Base-by-base conservation (phyloP, 2,329 filamentous ascomycete species). In the Penicillium sp. region DNA sequence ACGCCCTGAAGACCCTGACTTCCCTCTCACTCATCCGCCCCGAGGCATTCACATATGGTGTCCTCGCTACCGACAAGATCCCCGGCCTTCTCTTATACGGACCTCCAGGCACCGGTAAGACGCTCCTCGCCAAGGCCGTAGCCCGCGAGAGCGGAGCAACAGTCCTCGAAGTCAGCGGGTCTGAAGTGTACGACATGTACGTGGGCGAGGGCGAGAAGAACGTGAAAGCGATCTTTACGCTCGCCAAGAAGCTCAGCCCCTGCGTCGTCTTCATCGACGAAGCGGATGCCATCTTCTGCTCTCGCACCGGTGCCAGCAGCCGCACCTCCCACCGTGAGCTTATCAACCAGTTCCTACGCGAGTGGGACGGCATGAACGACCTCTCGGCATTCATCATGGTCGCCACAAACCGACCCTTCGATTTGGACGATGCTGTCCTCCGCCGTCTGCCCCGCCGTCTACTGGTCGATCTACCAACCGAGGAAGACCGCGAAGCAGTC, bases 251-350 rank as follows among this genome's bases (percentile, higher is more conserved):
- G 74, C 83, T 97, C 8, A 89, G 89, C 1, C 94, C 94, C 0
- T 93, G 93, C 69, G 88, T 99, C 17, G 90, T 99, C 50, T 97
- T 99, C 77, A 91, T 99, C 61, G 94, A 99, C 70, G 94, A 99
- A 77, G 94, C 93, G 23, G 94, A 99, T 73, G 90, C 93, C 8
- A 87, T 99, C 48, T 89, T 99, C 55, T 90, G 90, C 27, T 88
- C 89, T 17, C 86, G 94, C 54, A 84, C 84, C 39, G 70, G 75
- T 35, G 81, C 83, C 25, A 82, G 83, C 58, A 87, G 86, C 65
- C 83, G 90, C 31, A 85, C 85, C 6, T 87, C 85, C 1, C 90
- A 96, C 66, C 86, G 93, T 49, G 93, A 97, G 73, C 88, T 94
- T 54, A 93, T 97, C 74, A 99, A 97, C 70, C 93, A 99, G 75